Evolutionary conservation across 495 filamentous ascomycete species (phyloP).

Genomic region (Lentithecium fluviatile): DNA sequence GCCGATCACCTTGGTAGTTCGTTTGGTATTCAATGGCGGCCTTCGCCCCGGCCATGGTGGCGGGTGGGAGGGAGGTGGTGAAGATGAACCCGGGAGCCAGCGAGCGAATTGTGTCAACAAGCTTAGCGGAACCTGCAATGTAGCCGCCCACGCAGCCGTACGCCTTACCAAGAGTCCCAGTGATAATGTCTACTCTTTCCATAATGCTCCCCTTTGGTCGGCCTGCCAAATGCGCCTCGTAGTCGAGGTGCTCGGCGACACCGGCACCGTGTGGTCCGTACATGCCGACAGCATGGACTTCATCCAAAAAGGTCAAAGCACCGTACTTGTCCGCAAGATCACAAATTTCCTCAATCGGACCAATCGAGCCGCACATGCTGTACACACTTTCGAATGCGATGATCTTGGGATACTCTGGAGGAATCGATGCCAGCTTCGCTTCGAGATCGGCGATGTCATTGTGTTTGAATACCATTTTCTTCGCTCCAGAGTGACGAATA

Average conservation of each 20-base stretch:
- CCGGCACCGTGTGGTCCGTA: slow-evolving; percentile 95
- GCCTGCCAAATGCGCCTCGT: slow-evolving; percentile 68
- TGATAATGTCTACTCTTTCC: slow-evolving; percentile 97
- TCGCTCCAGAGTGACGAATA: slow-evolving; percentile 92
- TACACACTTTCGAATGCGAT: slow-evolving; percentile 99
- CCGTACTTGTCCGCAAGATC: slow-evolving; percentile 97
- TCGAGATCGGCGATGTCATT: slow-evolving; percentile 91
- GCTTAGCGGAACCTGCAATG: slow-evolving; percentile 82
- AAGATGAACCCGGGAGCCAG: slow-evolving; percentile 98
- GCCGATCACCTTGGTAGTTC: slow-evolving; percentile 73
- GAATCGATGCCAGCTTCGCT: slow-evolving; percentile 82
- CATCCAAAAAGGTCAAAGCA: slow-evolving; percentile 94
- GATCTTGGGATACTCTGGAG: slow-evolving; percentile 84
- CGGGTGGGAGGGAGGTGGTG: slow-evolving; percentile 92
- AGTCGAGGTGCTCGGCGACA: slow-evolving; percentile 96
- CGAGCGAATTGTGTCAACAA: slow-evolving; percentile 94
- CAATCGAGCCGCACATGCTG: slow-evolving; percentile 97
- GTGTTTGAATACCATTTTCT: slow-evolving; percentile 98
- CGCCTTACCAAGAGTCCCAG: slow-evolving; percentile 93
- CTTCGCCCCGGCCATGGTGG: slow-evolving; percentile 92
- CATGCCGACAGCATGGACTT: slow-evolving; percentile 99
- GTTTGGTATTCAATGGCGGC: slow-evolving; percentile 92
- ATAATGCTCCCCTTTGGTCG: slow-evolving; percentile 79
- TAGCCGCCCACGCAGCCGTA: slow-evolving; percentile 98
- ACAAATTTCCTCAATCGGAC: slow-evolving; percentile 91